These are phyloP conservation scores for Tuber borchii DNA, from an alignment of 495 filamentous ascomycete genomes.

Conservation along the genomic window DNA sequence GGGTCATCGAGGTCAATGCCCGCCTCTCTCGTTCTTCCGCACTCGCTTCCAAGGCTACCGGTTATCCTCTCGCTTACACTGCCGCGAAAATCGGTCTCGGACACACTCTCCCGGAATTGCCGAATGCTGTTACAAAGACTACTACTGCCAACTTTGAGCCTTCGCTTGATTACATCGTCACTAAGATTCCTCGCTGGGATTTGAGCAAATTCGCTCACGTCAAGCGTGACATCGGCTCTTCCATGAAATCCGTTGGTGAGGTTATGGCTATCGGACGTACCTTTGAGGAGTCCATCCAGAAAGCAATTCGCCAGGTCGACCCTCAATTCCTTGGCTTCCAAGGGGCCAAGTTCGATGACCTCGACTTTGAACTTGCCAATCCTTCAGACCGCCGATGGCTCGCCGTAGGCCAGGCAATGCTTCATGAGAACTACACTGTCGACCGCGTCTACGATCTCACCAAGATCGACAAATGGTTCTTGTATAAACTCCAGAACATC, in stretches of 20 bases:
- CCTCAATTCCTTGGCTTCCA: slow-evolving; percentile 88
- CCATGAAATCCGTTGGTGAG: slow-evolving; percentile 98
- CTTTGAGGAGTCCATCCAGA: slow-evolving; percentile 98
- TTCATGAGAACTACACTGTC: slow-evolving; percentile 89
- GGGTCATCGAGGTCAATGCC: slow-evolving; percentile 97
- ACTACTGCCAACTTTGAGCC: slow-evolving; percentile 99
- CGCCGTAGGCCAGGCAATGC: slow-evolving; percentile 94
- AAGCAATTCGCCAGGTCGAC: slow-evolving; percentile 94
- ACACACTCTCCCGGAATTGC: slow-evolving; percentile 87
- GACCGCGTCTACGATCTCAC: slow-evolving; percentile 85
- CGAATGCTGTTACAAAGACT: slow-evolving; percentile 95
- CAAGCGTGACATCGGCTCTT: slow-evolving; percentile 90
- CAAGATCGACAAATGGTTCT: slow-evolving; percentile 96
- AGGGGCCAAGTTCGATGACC: slow-evolving; percentile 85
- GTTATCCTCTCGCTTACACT: slow-evolving; percentile 92
- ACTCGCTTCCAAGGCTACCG: slow-evolving; percentile 93
- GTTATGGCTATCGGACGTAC: slow-evolving; percentile 98
- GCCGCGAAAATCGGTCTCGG: slow-evolving; percentile 95
- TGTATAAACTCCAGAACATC: slow-evolving; percentile 95
- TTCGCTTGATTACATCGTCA: slow-evolving; percentile 93
- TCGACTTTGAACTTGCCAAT: slow-evolving; percentile 83
- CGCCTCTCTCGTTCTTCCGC: slow-evolving; percentile 94
- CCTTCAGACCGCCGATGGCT: slow-evolving; percentile 94
- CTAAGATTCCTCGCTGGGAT: slow-evolving; percentile 97
- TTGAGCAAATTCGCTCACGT: slow-evolving; percentile 97